Base-by-base conservation (phyloP, 495 filamentous ascomycete genomes). In the Penicillium manginii region DNA sequence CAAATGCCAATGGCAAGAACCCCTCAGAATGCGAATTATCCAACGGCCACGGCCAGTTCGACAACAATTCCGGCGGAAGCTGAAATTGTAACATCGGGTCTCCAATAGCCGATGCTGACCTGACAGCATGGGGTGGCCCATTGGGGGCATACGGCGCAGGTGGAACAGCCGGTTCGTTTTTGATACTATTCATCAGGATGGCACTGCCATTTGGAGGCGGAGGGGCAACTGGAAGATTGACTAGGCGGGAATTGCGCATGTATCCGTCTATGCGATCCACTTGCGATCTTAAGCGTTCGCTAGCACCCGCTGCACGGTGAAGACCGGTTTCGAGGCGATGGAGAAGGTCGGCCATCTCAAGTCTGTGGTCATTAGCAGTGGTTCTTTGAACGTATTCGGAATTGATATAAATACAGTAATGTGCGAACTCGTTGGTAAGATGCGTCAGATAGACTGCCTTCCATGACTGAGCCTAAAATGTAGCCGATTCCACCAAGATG, bases 401-500 rank as follows among this genome's bases (percentile, higher is more conserved):
- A 12, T 26, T 23, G 45, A 10, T 10, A 26, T 22, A 2, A 64
- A 52, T 70, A 73, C 62, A 83, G 66, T 19, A 81, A 64, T n/a
- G 65, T 71, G 39, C 78, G 72, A 17, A 80, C 72, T 50, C 73
- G 73, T 18, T 66, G 59, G 57, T 81, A 82, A 7, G 74, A 75
- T 51, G 64, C 65, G 63, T 83, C 78, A 12, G 73, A 79, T 29
- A 83, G 54, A 33, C 68, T 75, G 4, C 77, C 78, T 60, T 82
- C 77, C 64, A 82, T 76, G 46, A 78, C 75, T 7, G 78, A 80
- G 11, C 73, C 73, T 17, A 84, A 70, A 54, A 84, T 81, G 15
- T 70, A 72, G 18, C 79, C 81, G 35, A 83, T 79, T 21, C 78
- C 78, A 12, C 71, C 78, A 8, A 83, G 71, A 59, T 83, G 81